Evolutionary conservation across 768 basidiomycete species (phyloP), one percentile per base, ranked within the genome.

Genomic region (Phanerochaete carnosa): DNA sequence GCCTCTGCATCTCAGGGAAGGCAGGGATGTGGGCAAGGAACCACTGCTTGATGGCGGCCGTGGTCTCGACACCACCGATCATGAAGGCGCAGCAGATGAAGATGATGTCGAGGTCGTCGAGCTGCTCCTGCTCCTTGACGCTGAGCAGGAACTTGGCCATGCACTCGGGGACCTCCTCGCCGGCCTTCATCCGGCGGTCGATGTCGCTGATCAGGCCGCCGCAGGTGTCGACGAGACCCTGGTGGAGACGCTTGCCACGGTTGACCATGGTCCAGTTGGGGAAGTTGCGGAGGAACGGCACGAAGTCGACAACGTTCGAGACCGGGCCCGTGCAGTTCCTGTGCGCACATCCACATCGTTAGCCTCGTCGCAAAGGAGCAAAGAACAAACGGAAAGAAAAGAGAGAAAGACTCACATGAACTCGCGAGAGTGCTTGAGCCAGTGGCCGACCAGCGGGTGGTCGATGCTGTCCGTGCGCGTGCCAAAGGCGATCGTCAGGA

Each of bases 61-160:
- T 76, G 72, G 79, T 74, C 58, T 80, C 74, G n/a, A 80, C 75
- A 13, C 79, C 79, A 3, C 76, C 79, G 12, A 80, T 75, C 71
- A 76, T 79, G 62, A 80, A 79, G 2, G 73, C 77, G 3, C 76
- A 68, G 22, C 75, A 72, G 16, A 81, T 66, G 32, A 79, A 77
- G 8, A 69, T 50, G 70, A 78, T 75, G 64, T 81, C 80, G 2
- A 75, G 47, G 51, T 70, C 63, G 58, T 76, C 75, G 26, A 80
- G 65, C 8, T 67, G 57, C 45, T 79, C 77, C 52, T 75, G 47
- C 29, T 65, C 59, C 25, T 56, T 53, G 32, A 57, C 55, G 9
- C 45, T 28, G 0, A 81, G 59, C 57, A 80, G 61, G 19, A 71
- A 75, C 57, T 78, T 80, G 0, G 70, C 78, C 4, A 81, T 62